Evolutionary conservation across 495 filamentous ascomycete species (phyloP).

Genomic region (Penicillium diatomitis): DNA sequence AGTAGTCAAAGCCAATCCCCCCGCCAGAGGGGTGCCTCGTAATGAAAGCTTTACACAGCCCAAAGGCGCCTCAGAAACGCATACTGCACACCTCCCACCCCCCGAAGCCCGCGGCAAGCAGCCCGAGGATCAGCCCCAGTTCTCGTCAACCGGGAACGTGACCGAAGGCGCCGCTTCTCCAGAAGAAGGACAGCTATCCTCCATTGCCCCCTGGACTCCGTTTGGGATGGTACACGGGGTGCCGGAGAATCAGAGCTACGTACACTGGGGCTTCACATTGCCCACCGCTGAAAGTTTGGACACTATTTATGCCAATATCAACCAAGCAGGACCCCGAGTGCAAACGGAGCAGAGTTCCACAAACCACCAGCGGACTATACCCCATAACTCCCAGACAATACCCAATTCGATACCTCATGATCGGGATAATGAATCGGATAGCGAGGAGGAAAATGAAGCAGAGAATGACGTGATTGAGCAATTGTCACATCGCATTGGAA

Average conservation of each 20-base stretch:
- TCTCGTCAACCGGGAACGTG: too few species aligned
- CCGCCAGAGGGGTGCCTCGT: neutral
- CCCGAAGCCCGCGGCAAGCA: too few species aligned
- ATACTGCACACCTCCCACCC: too few species aligned
- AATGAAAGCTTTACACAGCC: neutral
- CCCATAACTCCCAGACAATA: neutral
- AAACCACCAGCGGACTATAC: slow-evolving; percentile 17
- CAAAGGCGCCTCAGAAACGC: neutral
- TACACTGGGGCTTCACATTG: slow-evolving; percentile 33
- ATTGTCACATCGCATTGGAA: slow-evolving; percentile 38
- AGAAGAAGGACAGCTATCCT: slow-evolving; percentile 1
- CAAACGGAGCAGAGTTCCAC: neutral
- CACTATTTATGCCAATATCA: slow-evolving; percentile 31
- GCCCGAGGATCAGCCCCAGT: too few species aligned
- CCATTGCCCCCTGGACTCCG: slow-evolving; percentile 16
- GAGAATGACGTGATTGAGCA: slow-evolving; percentile 39
- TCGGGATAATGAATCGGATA: slow-evolving; percentile 28
- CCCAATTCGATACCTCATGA: slow-evolving; percentile 1
- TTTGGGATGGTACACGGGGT: slow-evolving; percentile 17
- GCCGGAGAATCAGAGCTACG: slow-evolving; percentile 18
- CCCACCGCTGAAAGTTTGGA: slow-evolving; percentile 37
- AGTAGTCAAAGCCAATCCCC: slow-evolving; percentile 5
- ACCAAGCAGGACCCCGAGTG: slow-evolving; percentile 2
- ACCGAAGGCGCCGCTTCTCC: too few species aligned
- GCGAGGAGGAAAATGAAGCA: slow-evolving; percentile 35